Percentiles rank a stretch among this genome's conserved stretches.
Conservation (phyloP, 768 basidiomycete species). For the Suillus variegatus region DNA sequence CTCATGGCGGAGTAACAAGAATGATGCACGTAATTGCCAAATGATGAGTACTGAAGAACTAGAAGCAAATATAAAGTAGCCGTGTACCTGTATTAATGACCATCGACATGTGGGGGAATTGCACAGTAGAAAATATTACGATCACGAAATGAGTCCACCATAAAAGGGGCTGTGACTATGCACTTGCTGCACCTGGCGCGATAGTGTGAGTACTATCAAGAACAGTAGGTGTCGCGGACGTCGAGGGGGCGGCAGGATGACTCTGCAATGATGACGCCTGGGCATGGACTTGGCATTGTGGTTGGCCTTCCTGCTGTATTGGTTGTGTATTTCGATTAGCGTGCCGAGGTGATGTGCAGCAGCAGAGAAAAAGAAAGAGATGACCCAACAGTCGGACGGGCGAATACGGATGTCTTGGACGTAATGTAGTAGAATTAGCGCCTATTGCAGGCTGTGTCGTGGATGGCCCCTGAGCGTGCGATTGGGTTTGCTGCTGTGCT, state of each 20-base stretch:
- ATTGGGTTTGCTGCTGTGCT: not conserved
- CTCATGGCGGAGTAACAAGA: too few relatives aligned
- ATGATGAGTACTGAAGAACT: not conserved
- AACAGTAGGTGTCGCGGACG: not conserved
- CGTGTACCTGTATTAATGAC: not conserved
- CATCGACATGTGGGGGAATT: not conserved
- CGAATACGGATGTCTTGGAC: not conserved
- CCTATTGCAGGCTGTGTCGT: not conserved
- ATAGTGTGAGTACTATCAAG: not conserved
- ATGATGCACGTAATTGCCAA: too few relatives aligned
- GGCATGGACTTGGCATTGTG: too few relatives aligned
- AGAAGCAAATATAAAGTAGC: not conserved
- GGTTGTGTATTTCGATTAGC: too few relatives aligned
- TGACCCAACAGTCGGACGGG: not conserved
- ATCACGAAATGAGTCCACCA: not conserved
- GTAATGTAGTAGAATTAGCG: not conserved
- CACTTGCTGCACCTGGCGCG: not conserved
- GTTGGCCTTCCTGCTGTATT: too few relatives aligned
- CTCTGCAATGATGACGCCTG: not conserved
- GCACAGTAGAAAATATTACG: not conserved
- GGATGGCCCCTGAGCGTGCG: not conserved
- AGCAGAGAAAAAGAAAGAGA: not conserved
- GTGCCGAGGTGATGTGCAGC: too few relatives aligned
- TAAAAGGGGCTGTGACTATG: not conserved
- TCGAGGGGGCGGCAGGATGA: not conserved